A percentile compares a stretch with the other conserved stretches of the same genome.
Conservation (phyloP, 2,329 filamentous ascomycete species). For the Nannizziopsis arthrosporioides region DNA sequence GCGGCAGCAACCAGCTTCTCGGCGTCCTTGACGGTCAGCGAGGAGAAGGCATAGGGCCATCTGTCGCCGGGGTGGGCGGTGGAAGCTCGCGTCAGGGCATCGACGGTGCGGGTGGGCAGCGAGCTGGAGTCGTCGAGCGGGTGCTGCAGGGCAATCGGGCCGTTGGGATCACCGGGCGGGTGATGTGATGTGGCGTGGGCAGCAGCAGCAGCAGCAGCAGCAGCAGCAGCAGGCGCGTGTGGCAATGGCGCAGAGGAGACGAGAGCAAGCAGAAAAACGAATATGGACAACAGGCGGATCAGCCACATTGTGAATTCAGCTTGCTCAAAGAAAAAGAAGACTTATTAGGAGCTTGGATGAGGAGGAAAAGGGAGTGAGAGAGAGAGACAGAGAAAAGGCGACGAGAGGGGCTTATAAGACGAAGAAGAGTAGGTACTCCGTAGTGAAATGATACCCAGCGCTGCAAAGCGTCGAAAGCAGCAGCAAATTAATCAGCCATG, state of each 20-base stretch:
- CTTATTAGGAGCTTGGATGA: neutral
- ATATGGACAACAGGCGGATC: neutral
- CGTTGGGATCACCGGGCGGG: too few species aligned
- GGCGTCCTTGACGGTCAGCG: neutral
- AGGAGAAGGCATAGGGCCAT: slow-evolving; percentile 6
- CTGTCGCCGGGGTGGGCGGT: slow-evolving; percentile 5
- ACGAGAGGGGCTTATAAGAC: neutral
- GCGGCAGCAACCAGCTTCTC: neutral
- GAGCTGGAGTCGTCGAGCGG: neutral
- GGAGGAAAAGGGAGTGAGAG: neutral
- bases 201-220: neutral
- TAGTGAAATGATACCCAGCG: too few species aligned
- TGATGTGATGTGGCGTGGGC: neutral
- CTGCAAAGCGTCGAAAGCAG: too few species aligned
- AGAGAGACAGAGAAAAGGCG: neutral
- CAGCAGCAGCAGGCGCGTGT: neutral
- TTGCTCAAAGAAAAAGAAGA: too few species aligned
- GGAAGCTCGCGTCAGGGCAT: neutral
- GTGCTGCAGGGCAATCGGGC: too few species aligned
- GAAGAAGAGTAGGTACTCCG: too few species aligned
- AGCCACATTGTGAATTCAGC: slow-evolving; percentile 8
- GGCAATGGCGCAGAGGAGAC: neutral
- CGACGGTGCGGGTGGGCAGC: neutral
- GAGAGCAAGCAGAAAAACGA: neutral
- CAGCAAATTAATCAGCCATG: too few species aligned